Evolutionary conservation across 352 stramenopile species (phyloP), one percentile per base, ranked within the genome.

Genomic region (Peronospora farinosa): DNA sequence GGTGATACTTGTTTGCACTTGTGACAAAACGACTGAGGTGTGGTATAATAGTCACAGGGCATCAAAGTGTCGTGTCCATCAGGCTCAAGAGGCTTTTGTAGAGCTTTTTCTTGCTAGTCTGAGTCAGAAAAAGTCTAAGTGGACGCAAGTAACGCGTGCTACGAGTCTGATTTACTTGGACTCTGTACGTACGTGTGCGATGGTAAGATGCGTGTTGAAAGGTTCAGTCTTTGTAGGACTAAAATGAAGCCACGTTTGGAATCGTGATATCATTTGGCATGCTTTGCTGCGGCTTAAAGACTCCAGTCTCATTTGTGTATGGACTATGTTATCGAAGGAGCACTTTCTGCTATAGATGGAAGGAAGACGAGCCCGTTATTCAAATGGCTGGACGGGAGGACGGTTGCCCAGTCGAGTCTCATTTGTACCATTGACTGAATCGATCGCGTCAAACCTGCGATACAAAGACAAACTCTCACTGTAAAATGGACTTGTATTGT

Each of bases 301-400:
- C 9, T 15, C 3, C 8, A 27, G 4, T 3, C 9, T 30, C 10
- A 32, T 31, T 19, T 15, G 42, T 10, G 16, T n/a, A 32, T 44
- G 52, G 38, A 39, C n/a, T 31, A 39, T n/a, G 33, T 23, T 39
- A 39, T 39, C n/a, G 11, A 37, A n/a, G 10, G 33, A n/a, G 13
- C 52, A 59, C 51, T 54, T 57, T 54, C 44, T 54, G 38, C 38
- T 15, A 25, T 9, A n/a, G 53, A 40, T 27, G n/a, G 27, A 43
- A 49, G 33, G 43, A 58, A 57, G 47, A 62, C 55, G 55, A 45
- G 55, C 42, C 54, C 17, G 6, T 36, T 5, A 35, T 3, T 9
- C 12, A 58, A 61, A 51, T 57, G 46, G 38, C 45, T 62, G 52
- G 46, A 53, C 52, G 52, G 42, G 25, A 35, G 31, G 13, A n/a